Evolutionary conservation across 257 asterid genomes (phyloP), one percentile per base, ranked within the genome.

Genomic region (Jaltomata sinuosa): DNA sequence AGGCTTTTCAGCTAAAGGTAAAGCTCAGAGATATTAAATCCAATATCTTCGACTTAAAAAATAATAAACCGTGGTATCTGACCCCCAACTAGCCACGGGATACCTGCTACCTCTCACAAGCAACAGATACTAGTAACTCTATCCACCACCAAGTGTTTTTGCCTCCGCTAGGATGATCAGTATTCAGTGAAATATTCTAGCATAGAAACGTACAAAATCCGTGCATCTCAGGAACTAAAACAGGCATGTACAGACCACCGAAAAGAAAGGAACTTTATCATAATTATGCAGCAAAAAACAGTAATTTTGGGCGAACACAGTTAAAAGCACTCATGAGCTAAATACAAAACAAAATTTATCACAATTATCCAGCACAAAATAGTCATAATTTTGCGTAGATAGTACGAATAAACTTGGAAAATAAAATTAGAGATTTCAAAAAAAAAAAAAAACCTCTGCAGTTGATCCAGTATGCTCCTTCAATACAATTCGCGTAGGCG

Each of bases 381-480:
- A 65, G 74, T 65, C 45, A 65, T 19, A 32, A 34, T 34, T 68
- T 19, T 16, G 77, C 49, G 22, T 3, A 52, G 8, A 52, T 15
- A 64, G n/a, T 64, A 64, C 22, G 4, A 27, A 74, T 22, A 74
- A 14, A 74, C 38, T 65, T 12, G 21, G 11, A 76, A 76, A 16
- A 49, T 2, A 11, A 40, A n/a, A 38, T 36, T n/a, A 69, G 27
- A 18, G n/a, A n/a, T n/a, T n/a, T n/a, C n/a, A 79, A n/a, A 32
- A 25, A n/a, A 72, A 64, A 57, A 62, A 38, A 62, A 86, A 42
- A 86, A 94, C 98, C 94, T 94, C 97, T 12, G 89, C 98, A 1
- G 97, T 94, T 67, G 97, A 91, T 67, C 98, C 97, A 59, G 88
- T 89, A 59, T 92, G 96, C 84, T 93, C 98, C 18, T 90, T 72